Evolutionary conservation across 768 basidiomycete species (phyloP).

Genomic region (Rhodotorula kratochvilovae): DNA sequence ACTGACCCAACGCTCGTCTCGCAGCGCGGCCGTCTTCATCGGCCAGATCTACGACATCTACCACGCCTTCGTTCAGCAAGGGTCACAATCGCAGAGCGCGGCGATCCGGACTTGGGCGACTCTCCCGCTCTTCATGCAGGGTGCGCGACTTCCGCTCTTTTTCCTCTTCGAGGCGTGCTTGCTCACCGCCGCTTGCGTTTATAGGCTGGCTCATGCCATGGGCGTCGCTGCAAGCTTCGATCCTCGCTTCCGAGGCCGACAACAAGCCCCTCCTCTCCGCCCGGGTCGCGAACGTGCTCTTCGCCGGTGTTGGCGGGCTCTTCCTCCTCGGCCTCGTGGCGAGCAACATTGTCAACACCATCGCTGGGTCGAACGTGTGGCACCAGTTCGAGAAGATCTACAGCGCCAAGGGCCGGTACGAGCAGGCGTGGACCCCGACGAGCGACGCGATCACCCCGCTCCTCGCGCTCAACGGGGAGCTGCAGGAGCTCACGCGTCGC

Average conservation of each 20-base stretch:
- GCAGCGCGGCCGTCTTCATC: background rate
- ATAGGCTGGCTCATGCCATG: conserved; percentile 10
- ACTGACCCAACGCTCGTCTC: too few species aligned
- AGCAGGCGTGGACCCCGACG: background rate
- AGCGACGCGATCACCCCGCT: background rate
- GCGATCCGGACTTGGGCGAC: background rate
- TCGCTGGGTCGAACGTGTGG: background rate
- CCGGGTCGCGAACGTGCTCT: background rate
- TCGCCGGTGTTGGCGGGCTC: conserved; percentile 1
- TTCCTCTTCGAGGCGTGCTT: background rate
- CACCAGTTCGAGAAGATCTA: background rate
- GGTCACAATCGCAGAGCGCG: background rate
- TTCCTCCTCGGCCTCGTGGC: conserved; percentile 1
- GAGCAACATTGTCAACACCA: background rate
- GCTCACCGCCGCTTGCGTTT: background rate
- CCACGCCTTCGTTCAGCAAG: background rate
- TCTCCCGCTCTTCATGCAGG: background rate
- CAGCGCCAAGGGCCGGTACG: background rate
- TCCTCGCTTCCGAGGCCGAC: conserved; percentile 1
- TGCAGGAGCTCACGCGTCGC: background rate
- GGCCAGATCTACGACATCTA: background rate
- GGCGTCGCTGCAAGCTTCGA: background rate
- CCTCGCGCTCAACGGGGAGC: background rate
- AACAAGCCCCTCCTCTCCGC: background rate
- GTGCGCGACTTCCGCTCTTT: background rate